Evolutionary conservation across 768 basidiomycete genomes (phyloP).

Genomic region (Mrakia frigida): DNA sequence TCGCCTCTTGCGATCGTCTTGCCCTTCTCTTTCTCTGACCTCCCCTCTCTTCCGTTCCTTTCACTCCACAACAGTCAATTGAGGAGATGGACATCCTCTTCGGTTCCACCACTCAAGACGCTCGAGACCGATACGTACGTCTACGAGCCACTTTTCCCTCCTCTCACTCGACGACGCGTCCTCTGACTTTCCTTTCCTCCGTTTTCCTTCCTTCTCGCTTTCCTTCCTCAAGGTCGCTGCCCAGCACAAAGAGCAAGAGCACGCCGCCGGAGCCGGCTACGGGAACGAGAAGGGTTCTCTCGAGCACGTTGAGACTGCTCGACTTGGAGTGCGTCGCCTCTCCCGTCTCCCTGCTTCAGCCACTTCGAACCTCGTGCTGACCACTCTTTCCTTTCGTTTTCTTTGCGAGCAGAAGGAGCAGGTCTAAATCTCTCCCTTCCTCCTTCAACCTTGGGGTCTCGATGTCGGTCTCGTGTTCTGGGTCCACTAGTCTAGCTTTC

Average conservation of each 20-base stretch:
- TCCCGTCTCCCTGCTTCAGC: not conserved
- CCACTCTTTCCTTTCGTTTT: not conserved
- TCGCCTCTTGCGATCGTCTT: too few relatives aligned
- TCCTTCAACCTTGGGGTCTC: not conserved
- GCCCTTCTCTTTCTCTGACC: too few relatives aligned
- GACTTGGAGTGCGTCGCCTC: not conserved
- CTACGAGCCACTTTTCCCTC: not conserved
- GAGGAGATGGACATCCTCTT: constrained; percentile 26
- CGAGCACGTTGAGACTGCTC: not conserved
- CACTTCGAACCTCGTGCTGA: too few relatives aligned
- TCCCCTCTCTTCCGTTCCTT: constrained; percentile 26
- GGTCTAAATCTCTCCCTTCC: not conserved
- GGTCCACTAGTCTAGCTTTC: too few relatives aligned
- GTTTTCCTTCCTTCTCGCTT: not conserved
- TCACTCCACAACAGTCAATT: too few relatives aligned
- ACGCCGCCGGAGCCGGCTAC: not conserved
- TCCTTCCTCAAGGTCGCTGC: not conserved
- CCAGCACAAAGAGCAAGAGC: not conserved
- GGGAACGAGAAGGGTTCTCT: not conserved
- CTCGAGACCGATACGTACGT: constrained; percentile 3
- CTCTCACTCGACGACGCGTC: too few relatives aligned
- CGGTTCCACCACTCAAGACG: constrained; percentile 8
- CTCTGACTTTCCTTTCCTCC: not conserved
- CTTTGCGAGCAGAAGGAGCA: not conserved
- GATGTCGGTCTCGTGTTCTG: too few relatives aligned